These are phyloP conservation scores for Colletotrichum sublineola DNA, from an alignment of 2,329 filamentous ascomycete genomes.

Conservation along the genomic window DNA sequence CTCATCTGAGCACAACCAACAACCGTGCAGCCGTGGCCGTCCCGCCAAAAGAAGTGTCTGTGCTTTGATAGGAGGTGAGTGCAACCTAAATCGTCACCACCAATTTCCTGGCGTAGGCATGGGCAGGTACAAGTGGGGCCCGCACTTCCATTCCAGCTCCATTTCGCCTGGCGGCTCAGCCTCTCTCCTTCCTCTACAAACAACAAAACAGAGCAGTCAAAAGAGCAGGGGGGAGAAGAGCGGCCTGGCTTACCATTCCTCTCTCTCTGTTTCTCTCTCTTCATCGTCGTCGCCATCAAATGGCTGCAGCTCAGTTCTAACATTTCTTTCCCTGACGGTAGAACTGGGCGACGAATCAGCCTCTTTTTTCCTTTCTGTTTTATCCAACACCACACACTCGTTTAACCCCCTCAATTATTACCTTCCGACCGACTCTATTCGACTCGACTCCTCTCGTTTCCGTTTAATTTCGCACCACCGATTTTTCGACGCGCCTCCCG, in stretches of 20 bases:
- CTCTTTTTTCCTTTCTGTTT: conserved; percentile 9
- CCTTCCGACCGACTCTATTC: conserved; percentile 19
- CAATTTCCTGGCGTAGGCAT: conserved; percentile 40
- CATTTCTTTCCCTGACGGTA: conserved; percentile 4
- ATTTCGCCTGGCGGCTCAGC: conserved; percentile 39
- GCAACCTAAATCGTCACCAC: conserved; percentile 32
- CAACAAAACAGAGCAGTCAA: conserved; percentile 37
- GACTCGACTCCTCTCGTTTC: conserved; percentile 23
- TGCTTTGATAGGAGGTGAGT: conserved; percentile 41
- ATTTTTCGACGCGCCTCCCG: conserved; percentile 36
- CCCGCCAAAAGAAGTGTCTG: conserved; percentile 23
- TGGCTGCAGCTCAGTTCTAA: conserved; percentile 40
- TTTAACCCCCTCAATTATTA: conserved; percentile 30
- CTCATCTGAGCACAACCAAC: conserved; percentile 22
- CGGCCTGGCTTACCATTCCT: conserved; percentile 2
- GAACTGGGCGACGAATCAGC: conserved; percentile 31
- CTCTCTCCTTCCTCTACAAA: conserved; percentile 40
- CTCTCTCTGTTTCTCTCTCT: conserved; percentile 2
- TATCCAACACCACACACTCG: conserved; percentile 36
- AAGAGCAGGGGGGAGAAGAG: conserved; percentile 33
- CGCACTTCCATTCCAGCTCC: conserved; percentile 37
- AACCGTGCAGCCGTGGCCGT: conserved; percentile 18
- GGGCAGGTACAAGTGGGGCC: conserved; percentile 35
- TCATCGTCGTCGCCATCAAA: conserved; percentile 19
- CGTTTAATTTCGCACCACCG: conserved; percentile 33